These are phyloP conservation scores for Dothistroma septosporum DNA, from an alignment of 2,329 filamentous ascomycete species.

Conservation along the genomic window DNA sequence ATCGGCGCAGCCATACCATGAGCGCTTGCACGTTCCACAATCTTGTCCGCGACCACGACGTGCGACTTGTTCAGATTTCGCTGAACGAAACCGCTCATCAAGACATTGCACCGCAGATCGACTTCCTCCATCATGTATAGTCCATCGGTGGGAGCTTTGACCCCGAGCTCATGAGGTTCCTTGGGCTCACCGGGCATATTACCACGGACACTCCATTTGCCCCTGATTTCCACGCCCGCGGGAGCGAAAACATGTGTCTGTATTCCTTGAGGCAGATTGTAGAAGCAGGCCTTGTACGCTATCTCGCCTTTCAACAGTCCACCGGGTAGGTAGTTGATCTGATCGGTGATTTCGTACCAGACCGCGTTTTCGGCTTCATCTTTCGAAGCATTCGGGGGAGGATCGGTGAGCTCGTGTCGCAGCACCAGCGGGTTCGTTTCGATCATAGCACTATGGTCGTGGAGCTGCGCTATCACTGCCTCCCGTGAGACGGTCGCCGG, in stretches of 20 bases:
- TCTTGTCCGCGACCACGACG: conserved; percentile 58
- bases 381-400: conserved; percentile 61
- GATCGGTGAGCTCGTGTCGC: conserved; percentile 63
- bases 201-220: conserved; percentile 80
- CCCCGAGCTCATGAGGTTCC: conserved; percentile 58
- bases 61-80: conserved; percentile 77
- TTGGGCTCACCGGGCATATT: conserved; percentile 65
- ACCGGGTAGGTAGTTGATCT: conserved; percentile 68
- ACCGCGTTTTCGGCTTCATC: conserved; percentile 64
- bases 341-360: conserved; percentile 79
- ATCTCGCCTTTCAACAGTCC: conserved; percentile 60
- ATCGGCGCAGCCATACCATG: not conserved
- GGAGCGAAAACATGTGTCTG: conserved; percentile 83
- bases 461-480: conserved; percentile 69
- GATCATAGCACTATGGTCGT: conserved; percentile 78
- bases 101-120: conserved; percentile 73
- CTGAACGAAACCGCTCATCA: conserved; percentile 74
- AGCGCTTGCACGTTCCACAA: conserved; percentile 23
- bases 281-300: conserved; percentile 75
- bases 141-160: conserved; percentile 61
- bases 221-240: conserved; percentile 72
- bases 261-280: conserved; percentile 66
- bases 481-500: conserved; percentile 64
- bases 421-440: conserved; percentile 80
- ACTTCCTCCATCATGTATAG: conserved; percentile 83